Conservation (phyloP, 306 rosid species). For the Citrullus mucosospermus region DNA sequence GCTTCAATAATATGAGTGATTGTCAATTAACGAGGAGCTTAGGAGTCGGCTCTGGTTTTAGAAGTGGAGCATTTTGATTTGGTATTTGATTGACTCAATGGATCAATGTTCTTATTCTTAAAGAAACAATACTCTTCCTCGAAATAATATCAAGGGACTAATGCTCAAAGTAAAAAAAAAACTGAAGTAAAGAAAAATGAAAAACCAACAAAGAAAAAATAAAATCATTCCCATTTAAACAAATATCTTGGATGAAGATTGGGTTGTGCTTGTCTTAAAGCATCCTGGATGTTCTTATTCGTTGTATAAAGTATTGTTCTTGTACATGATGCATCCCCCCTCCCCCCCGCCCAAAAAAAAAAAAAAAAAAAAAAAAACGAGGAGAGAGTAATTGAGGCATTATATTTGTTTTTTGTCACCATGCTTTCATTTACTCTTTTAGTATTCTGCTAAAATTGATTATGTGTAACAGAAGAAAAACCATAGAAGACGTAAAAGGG, state of each 20-base stretch:
- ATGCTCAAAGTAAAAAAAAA: no score
- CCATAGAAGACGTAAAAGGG: slow-evolving; percentile 45
- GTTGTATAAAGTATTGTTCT: not conserved
- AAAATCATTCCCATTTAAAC: no score
- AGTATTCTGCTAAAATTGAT: not conserved
- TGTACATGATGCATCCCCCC: not conserved
- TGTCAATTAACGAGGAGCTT: not conserved
- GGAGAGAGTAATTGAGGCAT: no score
- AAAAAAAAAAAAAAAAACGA: not conserved
- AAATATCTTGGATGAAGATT: no score
- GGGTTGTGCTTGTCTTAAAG: no score
- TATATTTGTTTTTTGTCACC: not conserved
- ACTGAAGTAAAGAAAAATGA: no score
- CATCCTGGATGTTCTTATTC: not conserved
- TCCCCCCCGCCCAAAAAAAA: not conserved
- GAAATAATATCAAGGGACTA: no score
- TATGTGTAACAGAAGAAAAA: slow-evolving; percentile 22
- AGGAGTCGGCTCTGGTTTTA: not conserved
- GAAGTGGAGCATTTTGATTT: not conserved
- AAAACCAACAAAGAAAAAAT: no score
- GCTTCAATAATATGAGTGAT: not conserved
- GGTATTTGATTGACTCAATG: not conserved
- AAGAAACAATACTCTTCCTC: no score
- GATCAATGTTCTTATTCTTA: no score
- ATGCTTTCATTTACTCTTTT: not conserved